Percentiles rank a stretch among this genome's conserved stretches.
These are phyloP conservation scores for Chlamydomonas urium DNA, from an alignment of 139 green algal genomes.

Conservation along the genomic window DNA sequence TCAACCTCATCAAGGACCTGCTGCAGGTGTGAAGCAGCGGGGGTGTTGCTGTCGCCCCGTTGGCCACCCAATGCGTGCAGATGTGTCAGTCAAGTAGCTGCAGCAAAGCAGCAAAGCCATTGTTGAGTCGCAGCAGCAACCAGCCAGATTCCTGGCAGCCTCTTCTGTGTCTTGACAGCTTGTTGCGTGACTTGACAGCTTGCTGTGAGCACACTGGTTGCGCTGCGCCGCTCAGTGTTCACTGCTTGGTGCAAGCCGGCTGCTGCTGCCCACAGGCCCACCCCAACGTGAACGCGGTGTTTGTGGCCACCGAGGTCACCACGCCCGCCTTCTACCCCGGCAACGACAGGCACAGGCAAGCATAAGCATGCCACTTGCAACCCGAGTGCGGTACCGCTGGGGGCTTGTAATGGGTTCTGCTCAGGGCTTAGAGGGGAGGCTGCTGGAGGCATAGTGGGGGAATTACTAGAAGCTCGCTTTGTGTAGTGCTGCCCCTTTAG, in stretches of 20 bases:
- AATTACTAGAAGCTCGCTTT: no score
- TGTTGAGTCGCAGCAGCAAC: neutral
- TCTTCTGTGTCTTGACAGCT: neutral
- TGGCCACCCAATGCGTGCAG: no score
- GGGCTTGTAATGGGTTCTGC: neutral
- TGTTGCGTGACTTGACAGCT: neutral
- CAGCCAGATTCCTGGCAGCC: neutral
- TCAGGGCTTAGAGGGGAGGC: neutral
- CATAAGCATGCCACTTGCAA: neutral
- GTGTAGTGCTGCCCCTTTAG: no score
- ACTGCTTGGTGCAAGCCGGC: neutral
- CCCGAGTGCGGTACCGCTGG: neutral
- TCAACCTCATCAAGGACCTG: constrained; percentile 70
- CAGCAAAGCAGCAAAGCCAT: neutral
- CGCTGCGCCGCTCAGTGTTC: neutral
- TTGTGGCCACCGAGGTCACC: constrained; percentile 55
- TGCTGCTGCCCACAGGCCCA: constrained; percentile 30
- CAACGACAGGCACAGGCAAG: constrained; percentile 37
- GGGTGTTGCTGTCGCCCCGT: no score
- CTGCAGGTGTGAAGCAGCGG: constrained; percentile 39
- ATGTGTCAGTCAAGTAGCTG: neutral
- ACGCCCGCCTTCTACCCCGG: constrained; percentile 55
- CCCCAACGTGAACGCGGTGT: constrained; percentile 46
- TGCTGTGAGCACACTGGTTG: neutral
- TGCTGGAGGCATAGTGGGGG: neutral